Base-by-base conservation (phyloP, 139 green algal genomes). In the Zygnema cylindricum region DNA sequence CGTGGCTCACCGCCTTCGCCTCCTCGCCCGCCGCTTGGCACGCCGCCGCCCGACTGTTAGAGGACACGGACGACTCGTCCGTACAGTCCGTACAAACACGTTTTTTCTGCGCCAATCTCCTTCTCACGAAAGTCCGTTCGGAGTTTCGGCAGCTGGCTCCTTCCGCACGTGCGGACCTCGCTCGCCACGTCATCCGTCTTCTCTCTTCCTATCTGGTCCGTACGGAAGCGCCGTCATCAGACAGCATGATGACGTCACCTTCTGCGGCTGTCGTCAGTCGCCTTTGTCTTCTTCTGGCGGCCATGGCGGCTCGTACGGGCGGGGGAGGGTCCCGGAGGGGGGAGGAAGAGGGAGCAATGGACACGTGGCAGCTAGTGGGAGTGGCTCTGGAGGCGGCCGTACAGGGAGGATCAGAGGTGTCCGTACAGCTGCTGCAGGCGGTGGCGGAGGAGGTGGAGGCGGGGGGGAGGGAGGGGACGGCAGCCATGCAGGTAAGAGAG, bases 51-150 rank as follows among this genome's bases (percentile, higher is more conserved):
- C 35, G n/a, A 11, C 82, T 87, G 54, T 30, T 87, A 2, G 82
- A 73, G 22, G 33, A 39, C n/a, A 3, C 3, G 42, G 71, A 11
- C 36, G 3, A 7, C 36, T 43, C 71, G 3, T 16, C 71, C 71
- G 79, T 36, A n/a, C 36, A 81, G 33, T 86, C 79, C 21, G 49
- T 86, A 55, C 55, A 86, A 32, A 55, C 82, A 21, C 82, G 82
- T 3, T 87, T 82, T n/a, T 87, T 87, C 43, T 87, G 82, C 55
- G 82, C 82, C 82, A 87, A 87, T 21, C n/a, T 87, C 22, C 82
- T 87, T 0, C 82, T 87, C 69, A 42, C 42, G 0, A 87, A 87
- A 73, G 82, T 63, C 40, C 78, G 39, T 0, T 86, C 78, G 25
- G 78, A 86, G 30, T 63, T 30, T 23, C 16, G 32, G 11, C 32